These are phyloP conservation scores for Clarireedia paspali DNA, from an alignment of 2,329 filamentous ascomycete genomes.

Conservation along the genomic window DNA sequence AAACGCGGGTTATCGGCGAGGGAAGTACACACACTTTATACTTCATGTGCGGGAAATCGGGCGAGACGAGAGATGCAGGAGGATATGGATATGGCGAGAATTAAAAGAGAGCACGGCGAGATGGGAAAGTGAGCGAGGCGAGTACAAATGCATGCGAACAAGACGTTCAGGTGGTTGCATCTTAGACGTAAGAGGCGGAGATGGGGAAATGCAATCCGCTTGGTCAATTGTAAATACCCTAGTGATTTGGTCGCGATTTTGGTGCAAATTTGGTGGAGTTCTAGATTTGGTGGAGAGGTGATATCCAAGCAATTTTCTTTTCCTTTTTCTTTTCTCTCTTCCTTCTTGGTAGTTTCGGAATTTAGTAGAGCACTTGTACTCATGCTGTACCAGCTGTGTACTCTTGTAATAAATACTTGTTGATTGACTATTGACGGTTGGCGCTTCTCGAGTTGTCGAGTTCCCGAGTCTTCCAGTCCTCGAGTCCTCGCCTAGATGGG, in stretches of 20 bases:
- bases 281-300: too few species aligned
- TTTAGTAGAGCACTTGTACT: too few species aligned
- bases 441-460: too few species aligned
- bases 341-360: too few species aligned
- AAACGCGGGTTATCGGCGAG: not conserved
- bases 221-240: not conserved
- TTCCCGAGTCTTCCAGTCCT: too few species aligned
- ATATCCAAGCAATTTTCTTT: too few species aligned
- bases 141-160: not conserved
- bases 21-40: constrained; percentile 4
- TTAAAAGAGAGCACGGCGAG: not conserved
- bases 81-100: not conserved
- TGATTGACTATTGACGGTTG: too few species aligned
- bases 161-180: constrained; percentile 1
- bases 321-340: too few species aligned
- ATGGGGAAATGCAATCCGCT: not conserved
- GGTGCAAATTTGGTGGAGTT: too few species aligned
- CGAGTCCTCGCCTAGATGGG: too few species aligned
- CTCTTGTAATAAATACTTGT: too few species aligned
- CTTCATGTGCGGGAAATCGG: not conserved
- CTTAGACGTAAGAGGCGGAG: constrained; percentile 2
- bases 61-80: not conserved
- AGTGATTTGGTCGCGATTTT: not conserved
- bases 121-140: not conserved
- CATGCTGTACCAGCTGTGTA: too few species aligned